Conservation (phyloP, 345 rosid genomes). For the Anacardium occidentale region DNA sequence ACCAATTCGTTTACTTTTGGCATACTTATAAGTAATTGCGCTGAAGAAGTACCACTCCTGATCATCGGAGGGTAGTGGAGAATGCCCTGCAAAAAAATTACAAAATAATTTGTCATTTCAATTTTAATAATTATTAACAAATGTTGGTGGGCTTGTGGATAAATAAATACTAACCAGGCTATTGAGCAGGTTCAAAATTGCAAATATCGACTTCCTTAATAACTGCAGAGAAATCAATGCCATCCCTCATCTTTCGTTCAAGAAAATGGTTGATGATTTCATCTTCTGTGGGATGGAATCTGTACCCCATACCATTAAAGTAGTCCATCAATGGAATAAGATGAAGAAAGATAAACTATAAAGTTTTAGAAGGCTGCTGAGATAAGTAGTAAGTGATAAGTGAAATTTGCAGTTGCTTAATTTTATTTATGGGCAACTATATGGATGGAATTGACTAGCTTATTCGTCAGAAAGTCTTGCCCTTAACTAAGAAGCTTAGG, state of each 20-base stretch:
- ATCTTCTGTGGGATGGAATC: conserved; percentile 35
- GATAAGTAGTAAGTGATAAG: no score
- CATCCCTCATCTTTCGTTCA: not conserved
- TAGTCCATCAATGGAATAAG: not conserved
- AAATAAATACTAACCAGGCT: conserved; percentile 32
- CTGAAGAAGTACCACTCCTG: conserved; percentile 41
- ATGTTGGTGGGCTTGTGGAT: no score
- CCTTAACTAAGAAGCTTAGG: no score
- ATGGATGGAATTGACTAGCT: no score
- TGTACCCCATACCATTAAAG: conserved; percentile 17
- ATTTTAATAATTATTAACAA: no score
- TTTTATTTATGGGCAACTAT: no score
- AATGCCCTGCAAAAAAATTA: not conserved
- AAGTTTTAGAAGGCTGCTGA: no score
- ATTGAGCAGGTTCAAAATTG: conserved; percentile 22
- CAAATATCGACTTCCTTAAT: conserved; percentile 16
- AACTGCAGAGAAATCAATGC: not conserved
- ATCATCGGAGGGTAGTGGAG: conserved; percentile 5
- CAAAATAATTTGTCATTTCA: not conserved
- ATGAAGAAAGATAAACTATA: no score
- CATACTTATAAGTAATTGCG: not conserved
- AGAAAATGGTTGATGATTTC: conserved; percentile 25
- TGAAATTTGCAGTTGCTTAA: no score
- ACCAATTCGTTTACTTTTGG: conserved; percentile 15
- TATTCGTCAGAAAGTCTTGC: no score